Conservation (phyloP, 805 yeast genomes). For the Ogataea methanolica region DNA sequence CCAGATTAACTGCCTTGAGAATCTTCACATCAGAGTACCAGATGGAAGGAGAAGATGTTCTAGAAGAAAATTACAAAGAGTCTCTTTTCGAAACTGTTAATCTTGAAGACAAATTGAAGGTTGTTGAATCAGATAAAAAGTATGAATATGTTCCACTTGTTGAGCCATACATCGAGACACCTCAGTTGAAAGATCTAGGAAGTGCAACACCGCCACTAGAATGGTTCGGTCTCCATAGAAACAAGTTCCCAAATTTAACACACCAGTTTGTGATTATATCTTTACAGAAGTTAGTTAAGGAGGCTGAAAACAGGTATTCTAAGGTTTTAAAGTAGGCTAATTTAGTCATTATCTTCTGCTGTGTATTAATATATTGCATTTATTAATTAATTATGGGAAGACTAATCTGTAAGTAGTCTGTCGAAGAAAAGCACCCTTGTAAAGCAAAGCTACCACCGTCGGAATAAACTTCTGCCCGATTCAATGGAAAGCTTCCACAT, state of each 20-base stretch:
- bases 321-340: slow-evolving; percentile 37
- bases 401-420: too few relatives aligned
- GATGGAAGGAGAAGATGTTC: slow-evolving; percentile 29
- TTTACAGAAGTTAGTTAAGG: slow-evolving; percentile 67
- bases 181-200: slow-evolving; percentile 86
- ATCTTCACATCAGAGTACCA: slow-evolving; percentile 26
- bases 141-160: slow-evolving; percentile 60
- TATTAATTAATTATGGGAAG: too few relatives aligned
- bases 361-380: too few relatives aligned
- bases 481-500: too few relatives aligned
- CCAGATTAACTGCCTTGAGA: slow-evolving; percentile 45
- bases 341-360: too few relatives aligned
- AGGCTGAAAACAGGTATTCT: slow-evolving; percentile 55
- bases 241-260: slow-evolving; percentile 78
- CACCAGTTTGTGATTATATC: slow-evolving; percentile 75
- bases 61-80: slow-evolving; percentile 30
- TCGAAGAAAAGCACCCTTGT: too few relatives aligned
- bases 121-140: slow-evolving; percentile 40
- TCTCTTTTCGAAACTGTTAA: slow-evolving; percentile 30
- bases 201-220: slow-evolving; percentile 97
- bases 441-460: too few relatives aligned
- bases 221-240: slow-evolving; percentile 94
- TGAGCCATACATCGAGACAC: slow-evolving; percentile 82
- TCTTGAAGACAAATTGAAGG: slow-evolving; percentile 40
- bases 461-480: too few relatives aligned